Conservation (phyloP, 73 alveolate genomes). For the Diophrys appendiculata region DNA sequence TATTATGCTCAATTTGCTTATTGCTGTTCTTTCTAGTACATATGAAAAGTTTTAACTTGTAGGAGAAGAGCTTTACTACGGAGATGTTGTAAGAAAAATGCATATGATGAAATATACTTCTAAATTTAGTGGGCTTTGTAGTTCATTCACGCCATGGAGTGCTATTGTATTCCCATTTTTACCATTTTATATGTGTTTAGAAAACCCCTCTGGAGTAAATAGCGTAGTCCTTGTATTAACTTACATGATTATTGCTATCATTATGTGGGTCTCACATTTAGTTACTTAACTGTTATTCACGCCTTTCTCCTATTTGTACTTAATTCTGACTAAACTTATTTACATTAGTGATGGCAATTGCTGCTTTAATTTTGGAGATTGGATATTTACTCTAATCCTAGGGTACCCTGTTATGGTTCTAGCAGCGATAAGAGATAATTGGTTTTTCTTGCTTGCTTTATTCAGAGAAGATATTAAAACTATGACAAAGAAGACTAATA, state of each 20-base stretch:
- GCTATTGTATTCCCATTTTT: neutral
- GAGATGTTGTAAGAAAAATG: neutral
- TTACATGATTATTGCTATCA: neutral
- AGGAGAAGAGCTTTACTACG: neutral
- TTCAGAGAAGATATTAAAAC: neutral
- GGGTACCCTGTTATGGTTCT: neutral
- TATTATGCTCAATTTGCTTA: slow-evolving; percentile 1
- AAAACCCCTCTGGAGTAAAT: neutral
- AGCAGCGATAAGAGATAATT: neutral
- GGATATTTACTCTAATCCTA: neutral
- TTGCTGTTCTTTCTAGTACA: slow-evolving; percentile 9
- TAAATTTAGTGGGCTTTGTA: too few species aligned
- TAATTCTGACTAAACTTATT: neutral
- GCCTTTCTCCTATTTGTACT: neutral
- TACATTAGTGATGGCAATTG: neutral
- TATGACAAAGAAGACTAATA: neutral
- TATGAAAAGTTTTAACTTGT: neutral
- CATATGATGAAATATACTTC: neutral
- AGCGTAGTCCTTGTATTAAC: neutral
- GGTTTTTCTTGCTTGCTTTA: neutral
- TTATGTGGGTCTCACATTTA: neutral
- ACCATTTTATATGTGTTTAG: neutral
- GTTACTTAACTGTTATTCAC: neutral
- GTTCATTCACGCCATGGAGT: neutral
- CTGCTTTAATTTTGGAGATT: neutral